A percentile compares a stretch with the other conserved stretches of the same genome.
phyloP scores from a whole-genome alignment of 2,329 filamentous ascomycete species.

The Botrytis aclada region DNA sequence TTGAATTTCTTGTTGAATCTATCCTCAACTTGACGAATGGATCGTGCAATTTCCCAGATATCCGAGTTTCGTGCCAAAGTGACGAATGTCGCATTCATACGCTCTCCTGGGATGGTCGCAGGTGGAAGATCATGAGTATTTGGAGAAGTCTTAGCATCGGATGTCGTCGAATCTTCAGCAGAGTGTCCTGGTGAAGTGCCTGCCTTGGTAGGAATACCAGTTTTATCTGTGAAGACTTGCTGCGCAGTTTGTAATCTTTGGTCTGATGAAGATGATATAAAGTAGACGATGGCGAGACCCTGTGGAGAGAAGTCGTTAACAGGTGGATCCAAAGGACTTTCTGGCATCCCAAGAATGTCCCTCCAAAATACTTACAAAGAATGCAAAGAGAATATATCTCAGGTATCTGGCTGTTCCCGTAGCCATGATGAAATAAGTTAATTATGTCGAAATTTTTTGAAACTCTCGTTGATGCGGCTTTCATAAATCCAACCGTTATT shows the following conservation, averaged over 20 bases:
- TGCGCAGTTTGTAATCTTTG: slow-evolving; percentile 39
- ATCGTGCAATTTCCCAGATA: slow-evolving; percentile 94
- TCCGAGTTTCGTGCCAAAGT: slow-evolving; percentile 91
- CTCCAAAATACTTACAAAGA: slow-evolving; percentile 62
- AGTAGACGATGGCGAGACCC: slow-evolving; percentile 74
- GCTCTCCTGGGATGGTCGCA: slow-evolving; percentile 59
- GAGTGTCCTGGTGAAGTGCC: slow-evolving; percentile 26
- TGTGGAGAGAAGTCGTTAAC: slow-evolving; percentile 32
- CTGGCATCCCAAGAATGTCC: not conserved
- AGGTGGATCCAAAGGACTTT: not conserved
- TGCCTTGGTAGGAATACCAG: slow-evolving; percentile 31
- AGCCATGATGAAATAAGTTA: slow-evolving; percentile 31
- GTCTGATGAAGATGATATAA: slow-evolving; percentile 65
- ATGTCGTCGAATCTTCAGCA: slow-evolving; percentile 22
- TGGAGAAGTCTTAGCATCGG: slow-evolving; percentile 28
- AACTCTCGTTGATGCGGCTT: not conserved
- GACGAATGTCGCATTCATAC: slow-evolving; percentile 97
- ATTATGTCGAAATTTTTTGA: not conserved
- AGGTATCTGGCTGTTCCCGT: slow-evolving; percentile 58
- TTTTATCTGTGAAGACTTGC: slow-evolving; percentile 29
- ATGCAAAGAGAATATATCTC: slow-evolving; percentile 75
- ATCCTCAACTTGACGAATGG: slow-evolving; percentile 94
- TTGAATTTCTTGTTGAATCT: slow-evolving; percentile 96
- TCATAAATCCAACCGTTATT: not conserved
- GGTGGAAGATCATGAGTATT: slow-evolving; percentile 39